phyloP scores from a whole-genome alignment of 768 basidiomycete species.

The Tephrocybe sp. region DNA sequence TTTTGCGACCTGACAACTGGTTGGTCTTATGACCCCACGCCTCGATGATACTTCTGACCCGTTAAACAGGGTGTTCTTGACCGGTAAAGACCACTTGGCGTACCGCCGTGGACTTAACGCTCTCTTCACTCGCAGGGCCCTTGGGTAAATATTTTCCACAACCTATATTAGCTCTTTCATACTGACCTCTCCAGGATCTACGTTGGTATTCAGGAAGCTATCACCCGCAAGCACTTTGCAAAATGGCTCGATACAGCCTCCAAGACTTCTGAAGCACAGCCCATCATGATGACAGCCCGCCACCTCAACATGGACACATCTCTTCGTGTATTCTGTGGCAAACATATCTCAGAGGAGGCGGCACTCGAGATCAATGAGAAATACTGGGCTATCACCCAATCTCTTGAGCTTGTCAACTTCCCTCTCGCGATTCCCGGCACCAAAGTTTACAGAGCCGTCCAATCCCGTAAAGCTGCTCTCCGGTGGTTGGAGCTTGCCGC shows the following conservation, averaged over 20 bases:
- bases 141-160: conserved; percentile 54
- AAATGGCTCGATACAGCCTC: conserved; percentile 67
- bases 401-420: conserved; percentile 98
- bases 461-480: conserved; percentile 86
- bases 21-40: conserved; percentile 27
- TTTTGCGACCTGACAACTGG: conserved; percentile 89
- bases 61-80: conserved; percentile 87
- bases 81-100: conserved; percentile 89
- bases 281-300: conserved; percentile 90
- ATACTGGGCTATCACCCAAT: conserved; percentile 94
- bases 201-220: conserved; percentile 76
- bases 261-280: conserved; percentile 45
- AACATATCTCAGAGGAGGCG: conserved; percentile 81
- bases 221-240: conserved; percentile 74
- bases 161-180: not conserved
- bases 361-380: conserved; percentile 83
- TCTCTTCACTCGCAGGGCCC: conserved; percentile 92
- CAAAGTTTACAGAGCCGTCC: conserved; percentile 91
- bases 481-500: conserved; percentile 81
- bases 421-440: conserved; percentile 94
- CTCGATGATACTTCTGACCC: not conserved
- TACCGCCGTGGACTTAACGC: conserved; percentile 90
- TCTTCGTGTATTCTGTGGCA: conserved; percentile 92
- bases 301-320: conserved; percentile 97
- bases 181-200: conserved; percentile 60